Conservation (phyloP, 2,329 filamentous ascomycete genomes). For the Calonectria multiphialidica region DNA sequence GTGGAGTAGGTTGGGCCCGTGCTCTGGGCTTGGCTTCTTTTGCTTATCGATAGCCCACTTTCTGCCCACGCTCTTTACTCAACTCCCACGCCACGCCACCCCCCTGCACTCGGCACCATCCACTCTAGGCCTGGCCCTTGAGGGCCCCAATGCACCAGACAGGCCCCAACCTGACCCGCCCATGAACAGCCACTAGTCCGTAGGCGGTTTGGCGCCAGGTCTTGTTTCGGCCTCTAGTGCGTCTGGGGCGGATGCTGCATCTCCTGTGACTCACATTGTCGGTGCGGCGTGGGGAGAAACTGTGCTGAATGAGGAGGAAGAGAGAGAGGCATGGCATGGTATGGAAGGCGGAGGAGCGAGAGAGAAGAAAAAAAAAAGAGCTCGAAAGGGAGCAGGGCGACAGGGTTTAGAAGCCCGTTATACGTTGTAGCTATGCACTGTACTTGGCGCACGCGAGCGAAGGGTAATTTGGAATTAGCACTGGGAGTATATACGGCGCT, state of each 20-base stretch:
- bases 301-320: constrained; percentile 18
- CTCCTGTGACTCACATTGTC: constrained; percentile 44
- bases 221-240: constrained; percentile 39
- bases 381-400: not conserved
- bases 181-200: constrained; percentile 35
- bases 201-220: constrained; percentile 33
- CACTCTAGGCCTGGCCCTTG: constrained; percentile 20
- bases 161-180: constrained; percentile 25
- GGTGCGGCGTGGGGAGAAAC: constrained; percentile 31
- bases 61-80: constrained; percentile 12
- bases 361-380: not conserved
- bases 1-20: constrained; percentile 13
- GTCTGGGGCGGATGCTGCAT: constrained; percentile 36
- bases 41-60: constrained; percentile 41
- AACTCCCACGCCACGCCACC: constrained; percentile 16
- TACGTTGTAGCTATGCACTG: not conserved
- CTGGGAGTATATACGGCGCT: not conserved
- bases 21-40: constrained; percentile 11
- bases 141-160: constrained; percentile 4
- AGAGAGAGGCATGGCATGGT: constrained; percentile 3
- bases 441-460: not conserved
- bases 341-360: not conserved
- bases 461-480: constrained; percentile 17
- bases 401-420: not conserved
- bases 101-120: constrained; percentile 16